Evolutionary conservation across 1,284 basidiomycete species (phyloP), one percentile per base, ranked within the genome.

Genomic region (Jaminaea rosea): DNA sequence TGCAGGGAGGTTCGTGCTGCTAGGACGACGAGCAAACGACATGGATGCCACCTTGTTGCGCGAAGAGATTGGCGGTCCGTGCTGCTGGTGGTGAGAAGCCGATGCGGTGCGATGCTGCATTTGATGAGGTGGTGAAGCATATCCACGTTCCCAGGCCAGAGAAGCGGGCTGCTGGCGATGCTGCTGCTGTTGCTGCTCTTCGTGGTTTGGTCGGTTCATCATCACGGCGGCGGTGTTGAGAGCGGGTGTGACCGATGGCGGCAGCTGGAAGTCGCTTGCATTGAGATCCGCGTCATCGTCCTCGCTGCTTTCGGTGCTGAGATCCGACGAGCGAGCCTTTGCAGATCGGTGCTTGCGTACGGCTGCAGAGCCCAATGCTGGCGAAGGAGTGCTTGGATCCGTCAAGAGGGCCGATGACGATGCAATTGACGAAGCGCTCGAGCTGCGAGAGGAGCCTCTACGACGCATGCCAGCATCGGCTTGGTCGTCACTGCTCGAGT

Each of bases 221-320:
- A 42, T 17, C 15, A 42, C 24, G 39, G 19, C 19, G 4, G 39
- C 39, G 24, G 39, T 42, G 13, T n/a, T n/a, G n/a, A n/a, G n/a
- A n/a, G 39, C 15, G 4, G 39, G 39, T 11, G 39, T 21, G 4
- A 42, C 19, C 15, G 39, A 42, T 21, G 39, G 39, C 19, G 39
- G 39, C 39, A 42, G 39, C 6, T 24, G 19, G 19, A 42, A 42
- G 39, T 42, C 39, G 39, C 39, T 42, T n/a, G 19, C 23, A 24
- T 42, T 42, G 6, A 42, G 39, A 15, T 42, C 39, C 39, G 19
- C 39, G 24, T 42, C 39, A 23, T 42, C 39, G n/a, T n/a, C n/a
- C 19, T 21, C 24, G 39, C 19, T 23, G 19, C 19, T 24, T 21
- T 17, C n/a, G n/a, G n/a, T n/a, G n/a, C n/a, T n/a, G n/a, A n/a